Evolutionary conservation across 192 early-diverging fungal genomes (phyloP).

Genomic region (Diversispora eburnea): DNA sequence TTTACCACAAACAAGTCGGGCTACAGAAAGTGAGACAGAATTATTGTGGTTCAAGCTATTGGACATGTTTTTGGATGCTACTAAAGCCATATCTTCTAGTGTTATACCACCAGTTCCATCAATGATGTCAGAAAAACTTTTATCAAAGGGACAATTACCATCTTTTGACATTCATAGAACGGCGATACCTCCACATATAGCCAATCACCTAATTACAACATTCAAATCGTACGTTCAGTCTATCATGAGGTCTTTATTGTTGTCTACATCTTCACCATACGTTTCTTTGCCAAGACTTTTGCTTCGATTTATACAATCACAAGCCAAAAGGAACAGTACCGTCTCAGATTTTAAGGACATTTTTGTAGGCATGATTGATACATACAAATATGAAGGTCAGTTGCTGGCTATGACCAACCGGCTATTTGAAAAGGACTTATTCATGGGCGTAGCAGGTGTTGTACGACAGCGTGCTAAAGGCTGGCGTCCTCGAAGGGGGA

Average conservation of each 20-base stretch:
- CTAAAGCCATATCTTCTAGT: conserved; percentile 42
- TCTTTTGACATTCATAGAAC: conserved; percentile 11
- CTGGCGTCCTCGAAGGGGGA: conserved; percentile 52
- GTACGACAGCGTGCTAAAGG: conserved; percentile 50
- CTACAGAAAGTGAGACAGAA: conserved; percentile 46
- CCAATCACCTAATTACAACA: conserved; percentile 44
- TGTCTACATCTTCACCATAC: conserved; percentile 55
- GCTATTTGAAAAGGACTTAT: conserved; percentile 58
- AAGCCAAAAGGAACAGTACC: conserved; percentile 43
- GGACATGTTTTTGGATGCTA: conserved; percentile 55
- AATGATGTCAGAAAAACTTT: conserved; percentile 20
- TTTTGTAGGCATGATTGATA: conserved; percentile 60
- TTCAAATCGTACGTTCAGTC: conserved; percentile 59
- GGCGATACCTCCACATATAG: conserved; percentile 31
- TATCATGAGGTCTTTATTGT: conserved; percentile 52
- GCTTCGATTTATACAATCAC: conserved; percentile 52
- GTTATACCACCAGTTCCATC: conserved; percentile 17
- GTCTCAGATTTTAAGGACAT: conserved; percentile 59
- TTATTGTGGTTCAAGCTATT: conserved; percentile 54
- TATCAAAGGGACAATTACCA: conserved; percentile 20
- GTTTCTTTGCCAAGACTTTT: conserved; percentile 55
- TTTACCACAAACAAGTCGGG: conserved; percentile 15
- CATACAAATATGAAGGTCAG: conserved; percentile 63
- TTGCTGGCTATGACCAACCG: conserved; percentile 58
- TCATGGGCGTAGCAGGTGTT: conserved; percentile 48